Percentiles rank a stretch among this genome's conserved stretches.
Evolutionary conservation across 345 rosid species (phyloP).

Genomic region (Kandelia obovata): DNA sequence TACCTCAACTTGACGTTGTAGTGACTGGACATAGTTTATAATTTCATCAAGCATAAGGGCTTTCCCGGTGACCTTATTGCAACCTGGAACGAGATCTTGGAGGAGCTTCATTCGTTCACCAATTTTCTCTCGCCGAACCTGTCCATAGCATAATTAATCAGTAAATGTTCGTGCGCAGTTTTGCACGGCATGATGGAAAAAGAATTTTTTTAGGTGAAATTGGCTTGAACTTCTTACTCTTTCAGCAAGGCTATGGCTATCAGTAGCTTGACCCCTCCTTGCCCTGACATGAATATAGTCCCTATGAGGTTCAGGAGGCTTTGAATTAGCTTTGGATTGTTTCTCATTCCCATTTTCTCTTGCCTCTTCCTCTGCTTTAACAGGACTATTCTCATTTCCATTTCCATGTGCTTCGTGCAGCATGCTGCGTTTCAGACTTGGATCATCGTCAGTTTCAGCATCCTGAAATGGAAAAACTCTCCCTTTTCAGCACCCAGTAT

Average conservation of each 20-base stretch:
- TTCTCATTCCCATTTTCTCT: conserved; percentile 22
- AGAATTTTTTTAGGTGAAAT: not conserved
- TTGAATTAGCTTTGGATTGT: conserved; percentile 21
- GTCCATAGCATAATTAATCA: not conserved
- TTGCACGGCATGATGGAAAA: not conserved
- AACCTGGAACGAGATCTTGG: conserved; percentile 95
- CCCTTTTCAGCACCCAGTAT: not conserved
- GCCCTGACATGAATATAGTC: conserved; percentile 96
- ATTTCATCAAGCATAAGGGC: conserved; percentile 89
- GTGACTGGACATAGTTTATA: conserved; percentile 87
- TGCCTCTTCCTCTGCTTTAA: conserved; percentile 38
- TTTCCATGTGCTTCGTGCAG: conserved; percentile 17
- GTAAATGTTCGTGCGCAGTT: conserved; percentile 6
- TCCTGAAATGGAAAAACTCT: conserved; percentile 25
- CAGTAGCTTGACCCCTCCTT: conserved; percentile 96
- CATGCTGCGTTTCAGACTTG: conserved; percentile 34
- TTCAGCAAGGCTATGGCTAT: conserved; percentile 94
- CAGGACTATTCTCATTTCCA: conserved; percentile 20
- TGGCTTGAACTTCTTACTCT: conserved; percentile 45
- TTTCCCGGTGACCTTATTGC: conserved; percentile 95
- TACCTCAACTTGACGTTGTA: conserved; percentile 95
- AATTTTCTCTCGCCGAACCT: conserved; percentile 95
- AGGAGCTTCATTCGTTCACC: conserved; percentile 95
- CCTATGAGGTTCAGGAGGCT: conserved; percentile 61
- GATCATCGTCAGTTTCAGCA: conserved; percentile 35